Percentiles rank a stretch among this genome's conserved stretches.
phyloP scores from a whole-genome alignment of 176 grass and related monocot species.

The Puya raimondii region DNA sequence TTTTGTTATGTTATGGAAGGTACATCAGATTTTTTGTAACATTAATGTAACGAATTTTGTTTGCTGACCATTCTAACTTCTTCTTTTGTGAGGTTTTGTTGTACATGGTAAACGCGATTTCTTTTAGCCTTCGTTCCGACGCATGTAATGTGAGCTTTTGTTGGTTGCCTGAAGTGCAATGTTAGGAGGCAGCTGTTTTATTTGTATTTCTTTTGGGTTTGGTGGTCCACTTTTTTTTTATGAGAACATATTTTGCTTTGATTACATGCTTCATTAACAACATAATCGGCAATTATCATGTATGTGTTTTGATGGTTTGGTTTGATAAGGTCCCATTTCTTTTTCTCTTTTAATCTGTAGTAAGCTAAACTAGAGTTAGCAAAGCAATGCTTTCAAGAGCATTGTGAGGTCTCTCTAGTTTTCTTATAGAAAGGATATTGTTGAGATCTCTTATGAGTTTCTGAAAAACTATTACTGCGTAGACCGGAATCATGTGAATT shows the following conservation, averaged over 20 bases:
- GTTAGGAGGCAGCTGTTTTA: background rate
- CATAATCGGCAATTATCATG: no score
- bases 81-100: background rate
- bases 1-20: background rate
- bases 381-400: no score
- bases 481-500: no score
- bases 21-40: conserved; percentile 3
- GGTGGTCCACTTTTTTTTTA: background rate
- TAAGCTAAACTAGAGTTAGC: no score
- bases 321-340: no score
- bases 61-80: background rate
- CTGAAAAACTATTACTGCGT: no score
- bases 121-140: background rate
- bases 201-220: background rate
- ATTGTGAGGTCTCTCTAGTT: no score
- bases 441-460: no score
- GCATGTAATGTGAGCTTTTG: background rate
- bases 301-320: no score
- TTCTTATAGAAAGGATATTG: no score
- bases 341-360: no score
- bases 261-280: no score
- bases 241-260: background rate
- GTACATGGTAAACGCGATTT: background rate
- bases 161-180: background rate
- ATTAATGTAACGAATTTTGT: conserved; percentile 5